Evolutionary conservation across 2,329 filamentous ascomycete species (phyloP).

Genomic region (Aspergillus puulaauensis): DNA sequence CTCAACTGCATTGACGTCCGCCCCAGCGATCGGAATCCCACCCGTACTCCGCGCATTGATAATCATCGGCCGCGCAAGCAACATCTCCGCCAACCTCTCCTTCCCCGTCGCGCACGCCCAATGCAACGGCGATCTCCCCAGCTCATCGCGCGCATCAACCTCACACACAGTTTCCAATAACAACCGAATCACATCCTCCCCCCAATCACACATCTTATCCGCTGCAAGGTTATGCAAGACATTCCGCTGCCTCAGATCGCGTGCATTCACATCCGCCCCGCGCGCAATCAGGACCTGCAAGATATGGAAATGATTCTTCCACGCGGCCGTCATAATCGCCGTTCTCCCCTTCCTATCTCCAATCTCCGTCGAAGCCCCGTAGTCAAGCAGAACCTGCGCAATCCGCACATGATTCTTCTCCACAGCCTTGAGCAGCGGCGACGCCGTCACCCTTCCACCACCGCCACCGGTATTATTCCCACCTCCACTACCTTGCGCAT

Average conservation of each 20-base stretch:
- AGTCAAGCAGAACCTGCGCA: constrained; percentile 43
- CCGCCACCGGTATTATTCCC: not conserved
- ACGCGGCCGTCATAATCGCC: constrained; percentile 46
- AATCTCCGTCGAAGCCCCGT: constrained; percentile 32
- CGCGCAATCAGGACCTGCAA: constrained; percentile 38
- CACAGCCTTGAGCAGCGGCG: constrained; percentile 40
- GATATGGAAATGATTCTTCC: constrained; percentile 42
- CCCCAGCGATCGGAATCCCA: constrained; percentile 27
- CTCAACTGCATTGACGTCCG: constrained; percentile 46
- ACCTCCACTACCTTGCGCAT: not conserved
- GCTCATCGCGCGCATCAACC: constrained; percentile 46
- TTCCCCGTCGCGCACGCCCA: constrained; percentile 61
- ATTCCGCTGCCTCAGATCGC: constrained; percentile 31
- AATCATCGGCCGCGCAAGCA: constrained; percentile 39
- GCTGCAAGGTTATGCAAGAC: constrained; percentile 45
- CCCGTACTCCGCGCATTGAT: not conserved
- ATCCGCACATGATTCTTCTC: constrained; percentile 45
- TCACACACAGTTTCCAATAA: constrained; percentile 40
- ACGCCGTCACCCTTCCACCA: constrained; percentile 15
- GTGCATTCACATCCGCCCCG: constrained; percentile 36
- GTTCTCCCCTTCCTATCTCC: constrained; percentile 48
- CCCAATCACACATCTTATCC: constrained; percentile 50
- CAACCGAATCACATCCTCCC: constrained; percentile 43
- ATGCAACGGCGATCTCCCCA: constrained; percentile 55
- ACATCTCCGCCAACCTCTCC: constrained; percentile 48